phyloP scores from a whole-genome alignment of 2,329 filamentous ascomycete species.

The Curvularia eragrostidis region DNA sequence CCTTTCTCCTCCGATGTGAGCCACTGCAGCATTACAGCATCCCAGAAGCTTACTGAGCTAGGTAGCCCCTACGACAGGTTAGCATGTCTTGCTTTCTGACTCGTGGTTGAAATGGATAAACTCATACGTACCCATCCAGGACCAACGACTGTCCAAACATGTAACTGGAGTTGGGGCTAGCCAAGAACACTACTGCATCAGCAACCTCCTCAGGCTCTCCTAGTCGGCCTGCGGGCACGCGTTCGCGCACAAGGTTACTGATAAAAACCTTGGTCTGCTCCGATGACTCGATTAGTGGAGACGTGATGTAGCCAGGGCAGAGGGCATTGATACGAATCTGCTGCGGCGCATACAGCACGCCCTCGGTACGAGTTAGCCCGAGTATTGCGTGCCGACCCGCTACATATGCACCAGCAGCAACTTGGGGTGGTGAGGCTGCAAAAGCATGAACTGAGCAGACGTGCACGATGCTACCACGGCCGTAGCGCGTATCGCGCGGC shows the following conservation, averaged over 20 bases:
- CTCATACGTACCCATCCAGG: conserved; percentile 17
- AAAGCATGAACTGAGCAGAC: conserved; percentile 58
- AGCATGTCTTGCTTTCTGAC: conserved; percentile 1
- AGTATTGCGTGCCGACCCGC: conserved; percentile 60
- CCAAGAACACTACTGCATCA: conserved; percentile 18
- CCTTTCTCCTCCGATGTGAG: background rate
- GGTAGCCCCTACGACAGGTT: conserved; percentile 4
- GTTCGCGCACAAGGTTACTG: conserved; percentile 15
- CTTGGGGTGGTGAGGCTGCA: conserved; percentile 39
- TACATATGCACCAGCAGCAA: conserved; percentile 53
- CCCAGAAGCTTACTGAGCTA: conserved; percentile 8
- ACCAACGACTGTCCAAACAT: conserved; percentile 20
- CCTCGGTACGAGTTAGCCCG: conserved; percentile 60
- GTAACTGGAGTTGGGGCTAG: conserved; percentile 18
- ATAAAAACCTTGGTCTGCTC: conserved; percentile 16
- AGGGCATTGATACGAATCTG: conserved; percentile 65
- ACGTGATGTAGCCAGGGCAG: conserved; percentile 57
- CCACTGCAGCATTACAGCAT: background rate
- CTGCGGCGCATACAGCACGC: conserved; percentile 56
- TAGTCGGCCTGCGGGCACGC: conserved; percentile 14
- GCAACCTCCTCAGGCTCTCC: conserved; percentile 20
- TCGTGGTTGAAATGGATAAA: background rate
- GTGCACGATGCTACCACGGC: conserved; percentile 60
- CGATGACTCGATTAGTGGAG: conserved; percentile 39
- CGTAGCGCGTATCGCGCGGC: conserved; percentile 14